Evolutionary conservation across 1,284 basidiomycete species (phyloP), one percentile per base, ranked within the genome.

Genomic region (Retiboletus flavoniger): DNA sequence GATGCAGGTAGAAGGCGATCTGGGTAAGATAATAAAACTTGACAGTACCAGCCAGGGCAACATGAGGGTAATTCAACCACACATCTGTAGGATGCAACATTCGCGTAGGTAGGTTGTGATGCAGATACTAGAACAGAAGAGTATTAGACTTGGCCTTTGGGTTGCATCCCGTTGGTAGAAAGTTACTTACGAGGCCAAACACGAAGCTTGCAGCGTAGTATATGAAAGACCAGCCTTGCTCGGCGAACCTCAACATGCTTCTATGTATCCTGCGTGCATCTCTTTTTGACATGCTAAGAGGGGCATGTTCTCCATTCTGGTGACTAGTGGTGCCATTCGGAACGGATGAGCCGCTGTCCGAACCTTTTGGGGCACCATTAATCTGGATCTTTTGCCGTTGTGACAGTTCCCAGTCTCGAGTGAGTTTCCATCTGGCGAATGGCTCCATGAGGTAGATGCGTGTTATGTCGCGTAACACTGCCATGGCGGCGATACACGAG

Each of bases 11-110:
- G 74, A 95, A 97, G 9, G 93, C 92, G n/a, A 84, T 85, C 72
- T 98, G 91, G 10, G 82, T 82, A 40, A 99, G 84, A 70, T 99
- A 98, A 72, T 95, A 97, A 65, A 91, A 81, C 71, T 98, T 98
- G 71, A 93, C 73, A 26, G 89, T 79, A 2, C 78, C 87, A 13
- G 93, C 80, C 29, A 98, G 74, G 8, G 85, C 87, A 51, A 81
- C 77, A 66, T 93, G 86, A 21, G 96, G 96, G 73, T 96, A 98
- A 47, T 79, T 78, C 47, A 77, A 71, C 93, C 93, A 98, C 49
- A 94, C 75, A 57, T 87, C 80, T 35, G 77, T 74, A 2, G 89
- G 87, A 49, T 89, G 77, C 54, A 90, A 74, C 19, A 88, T 74
- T 54, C 74, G 76, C 9, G 87, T 90, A 3, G 92, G 87, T 39